phyloP scores from a whole-genome alignment of 139 green algal genomes.

The Chlorella sp. region DNA sequence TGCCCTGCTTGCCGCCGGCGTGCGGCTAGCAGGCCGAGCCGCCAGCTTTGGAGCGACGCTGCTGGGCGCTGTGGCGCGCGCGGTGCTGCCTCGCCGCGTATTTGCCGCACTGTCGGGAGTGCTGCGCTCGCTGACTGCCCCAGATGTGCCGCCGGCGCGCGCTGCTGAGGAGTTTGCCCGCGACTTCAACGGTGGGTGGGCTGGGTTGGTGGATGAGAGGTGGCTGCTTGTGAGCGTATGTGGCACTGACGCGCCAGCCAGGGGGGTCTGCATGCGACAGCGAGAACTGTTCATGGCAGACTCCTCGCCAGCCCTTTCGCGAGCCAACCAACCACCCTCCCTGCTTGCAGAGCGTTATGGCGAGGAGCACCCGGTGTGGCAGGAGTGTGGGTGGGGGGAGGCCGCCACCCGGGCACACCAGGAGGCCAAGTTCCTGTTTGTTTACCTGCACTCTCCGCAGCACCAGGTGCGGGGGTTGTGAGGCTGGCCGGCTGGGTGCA shows the following conservation, averaged over 20 bases:
- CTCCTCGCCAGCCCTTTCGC: too few species aligned
- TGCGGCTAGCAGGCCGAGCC: constrained; percentile 49
- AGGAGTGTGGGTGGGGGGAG: constrained; percentile 61
- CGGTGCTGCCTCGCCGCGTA: constrained; percentile 56
- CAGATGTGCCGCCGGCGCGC: background rate
- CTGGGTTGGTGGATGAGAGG: background rate
- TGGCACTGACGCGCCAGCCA: too few species aligned
- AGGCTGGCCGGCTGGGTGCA: too few species aligned
- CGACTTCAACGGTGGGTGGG: constrained; percentile 1
- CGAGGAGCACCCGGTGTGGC: constrained; percentile 48
- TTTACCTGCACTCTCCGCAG: constrained; percentile 80
- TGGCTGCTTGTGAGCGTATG: too few species aligned
- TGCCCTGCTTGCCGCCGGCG: constrained; percentile 8
- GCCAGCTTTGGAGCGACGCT: constrained; percentile 41
- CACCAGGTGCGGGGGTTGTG: constrained; percentile 82
- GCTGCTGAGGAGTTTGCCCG: constrained; percentile 13
- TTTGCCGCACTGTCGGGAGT: background rate
- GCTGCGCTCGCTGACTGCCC: background rate
- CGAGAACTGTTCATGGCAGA: too few species aligned
- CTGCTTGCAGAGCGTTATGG: constrained; percentile 48
- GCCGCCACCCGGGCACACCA: constrained; percentile 59
- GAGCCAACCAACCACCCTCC: too few species aligned
- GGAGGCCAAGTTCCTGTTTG: constrained; percentile 82
- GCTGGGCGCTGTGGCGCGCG: constrained; percentile 49
- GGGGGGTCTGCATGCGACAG: too few species aligned